Evolutionary conservation across 306 rosid genomes (phyloP), one percentile per base, ranked within the genome.

Genomic region (Cucurbita moschata): DNA sequence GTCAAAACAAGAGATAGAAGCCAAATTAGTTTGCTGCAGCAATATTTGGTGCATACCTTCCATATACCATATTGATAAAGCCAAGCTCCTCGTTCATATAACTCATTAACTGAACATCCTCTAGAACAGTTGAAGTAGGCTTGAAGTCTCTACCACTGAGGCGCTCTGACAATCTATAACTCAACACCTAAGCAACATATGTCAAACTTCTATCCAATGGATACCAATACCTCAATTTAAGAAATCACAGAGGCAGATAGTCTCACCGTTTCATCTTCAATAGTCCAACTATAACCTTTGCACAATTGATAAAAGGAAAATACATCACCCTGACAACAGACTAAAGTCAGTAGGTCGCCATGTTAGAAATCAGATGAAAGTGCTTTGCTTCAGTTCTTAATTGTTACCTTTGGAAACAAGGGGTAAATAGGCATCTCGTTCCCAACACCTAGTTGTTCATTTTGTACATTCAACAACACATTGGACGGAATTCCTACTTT

Each of bases 291-390:
- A 87, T 87, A 93, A 78, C 81, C 84, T 83, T 80, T 86, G 87
- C 98, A 93, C 50, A 87, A 91, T 85, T 90, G 97, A 75, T 93
- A 90, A 78, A 90, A 85, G 59, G 98, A 90, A 86, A 90, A 88
- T 70, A 88, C 63, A 74, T 82, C 85, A 53, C 98, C 98, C 97
- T 92, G 89, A 49, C 59, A 83, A 79, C 40, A 76, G 6, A 37
- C 75, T 42, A 73, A 58, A 72, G 76, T 67, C 16, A 77, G 79
- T 72, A 6, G 13, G 49, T 16, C 21, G 11, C 26, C 38, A 37
- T 46, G 37, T 21, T 39, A 38, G 35, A 52, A 35, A n/a, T 37
- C 37, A 1, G 16, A n/a, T 72, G 73, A 49, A 60, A 62, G 73
- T 77, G 12, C 26, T 23, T 14, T 43, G 19, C 38, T 65, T 62